Evolutionary conservation across 2,329 filamentous ascomycete species (phyloP), one percentile per base, ranked within the genome.

Genomic region (Alternaria sp.): DNA sequence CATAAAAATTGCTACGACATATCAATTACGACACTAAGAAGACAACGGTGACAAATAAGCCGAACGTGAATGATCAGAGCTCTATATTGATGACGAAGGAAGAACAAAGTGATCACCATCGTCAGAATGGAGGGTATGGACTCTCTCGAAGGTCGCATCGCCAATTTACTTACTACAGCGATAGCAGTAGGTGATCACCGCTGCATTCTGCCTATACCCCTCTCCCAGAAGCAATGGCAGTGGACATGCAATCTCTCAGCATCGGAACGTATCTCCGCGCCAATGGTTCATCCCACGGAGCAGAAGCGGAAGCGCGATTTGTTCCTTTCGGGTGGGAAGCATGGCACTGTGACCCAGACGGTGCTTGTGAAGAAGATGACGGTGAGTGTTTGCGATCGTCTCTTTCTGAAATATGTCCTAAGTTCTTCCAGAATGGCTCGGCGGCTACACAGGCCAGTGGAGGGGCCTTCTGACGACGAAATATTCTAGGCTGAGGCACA

Each of bases 301-400:
- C n/a, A 39, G 36, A 39, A 39, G 36, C 36, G 36, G n/a, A 39
- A 39, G 36, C 36, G 36, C n/a, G 36, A 39, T 39, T 20, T 39
- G 36, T 39, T 39, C 36, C 36, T 20, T 39, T n/a, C 36, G 36
- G 36, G 7, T 18, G 47, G 58, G 22, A 57, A 34, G 41, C 26
- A n/a, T 34, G 63, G 62, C 11, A 62, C 51, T 24, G 62, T 71
- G 0, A 58, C 65, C 6, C 66, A 69, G n/a, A 65, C 66, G 2
- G 69, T 75, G 4, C 61, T 70, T 24, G 62, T 68, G 63, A 39
- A 72, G 3, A 70, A 68, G 43, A 75, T 76, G 73, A 18, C 61
- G 20, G 59, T 61, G 6, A 66, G 71, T 8, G 62, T 54, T 6
- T 69, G 72, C 61, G 69, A 69, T 26, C 65, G 66, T 4, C 42